Evolutionary conservation across 352 stramenopile species (phyloP).

Genomic region (Blastocystis sp.): DNA sequence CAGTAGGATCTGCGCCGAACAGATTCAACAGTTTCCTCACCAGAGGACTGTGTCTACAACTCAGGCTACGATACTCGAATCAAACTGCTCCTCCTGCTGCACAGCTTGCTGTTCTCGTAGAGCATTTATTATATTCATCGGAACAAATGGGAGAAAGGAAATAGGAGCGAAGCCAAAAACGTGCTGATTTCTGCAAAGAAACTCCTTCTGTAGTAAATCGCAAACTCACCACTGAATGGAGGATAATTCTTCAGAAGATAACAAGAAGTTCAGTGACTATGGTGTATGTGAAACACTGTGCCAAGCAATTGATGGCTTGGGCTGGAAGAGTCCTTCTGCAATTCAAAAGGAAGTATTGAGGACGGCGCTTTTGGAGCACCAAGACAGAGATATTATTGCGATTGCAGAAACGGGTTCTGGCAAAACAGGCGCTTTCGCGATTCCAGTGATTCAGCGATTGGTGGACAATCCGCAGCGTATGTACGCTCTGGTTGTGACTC

Average conservation of each 20-base stretch:
- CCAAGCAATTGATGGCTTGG: slow-evolving; percentile 80
- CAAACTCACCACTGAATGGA: background rate
- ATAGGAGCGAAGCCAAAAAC: background rate
- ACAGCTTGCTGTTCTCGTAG: background rate
- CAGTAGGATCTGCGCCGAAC: slow-evolving; percentile 3
- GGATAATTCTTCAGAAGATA: background rate
- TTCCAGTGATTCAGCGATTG: slow-evolving; percentile 83
- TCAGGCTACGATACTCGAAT: background rate
- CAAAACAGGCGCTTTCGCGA: slow-evolving; percentile 87
- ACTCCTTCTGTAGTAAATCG: background rate
- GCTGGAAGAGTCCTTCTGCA: slow-evolving; percentile 83
- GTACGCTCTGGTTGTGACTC: slow-evolving; percentile 81
- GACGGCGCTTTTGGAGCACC: slow-evolving; percentile 67
- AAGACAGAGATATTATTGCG: slow-evolving; percentile 90
- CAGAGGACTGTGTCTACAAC: background rate
- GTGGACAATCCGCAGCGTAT: slow-evolving; percentile 80
- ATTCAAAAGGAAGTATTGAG: slow-evolving; percentile 90
- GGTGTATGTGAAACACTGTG: slow-evolving; percentile 81
- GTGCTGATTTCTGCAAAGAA: background rate
- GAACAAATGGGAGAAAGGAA: no score
- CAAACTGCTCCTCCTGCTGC: background rate
- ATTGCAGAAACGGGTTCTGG: slow-evolving; percentile 86
- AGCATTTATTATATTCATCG: background rate
- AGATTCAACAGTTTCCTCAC: background rate
- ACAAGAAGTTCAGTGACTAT: slow-evolving; percentile 76